Base-by-base conservation (phyloP, 2,329 filamentous ascomycete species). In the Davidsoniella neocaledoniae region DNA sequence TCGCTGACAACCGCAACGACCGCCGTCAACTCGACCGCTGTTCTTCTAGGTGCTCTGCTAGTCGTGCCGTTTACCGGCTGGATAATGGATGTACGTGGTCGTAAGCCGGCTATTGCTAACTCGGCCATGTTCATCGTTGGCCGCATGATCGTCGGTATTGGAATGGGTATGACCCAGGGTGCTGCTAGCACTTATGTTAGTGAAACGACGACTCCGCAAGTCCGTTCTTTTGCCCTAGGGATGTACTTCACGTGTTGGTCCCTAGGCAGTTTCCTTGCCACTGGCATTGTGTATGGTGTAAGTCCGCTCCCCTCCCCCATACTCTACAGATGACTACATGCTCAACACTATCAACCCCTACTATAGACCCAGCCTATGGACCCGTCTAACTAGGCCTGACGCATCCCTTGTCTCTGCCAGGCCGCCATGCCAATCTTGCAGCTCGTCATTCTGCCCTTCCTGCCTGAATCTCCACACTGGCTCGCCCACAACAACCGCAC, bases 21-120 rank as follows among this genome's bases (percentile, higher is more conserved):
- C 0, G 72, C 69, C 3, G 63, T 78, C 14, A 75, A 76, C 55
- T 77, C 72, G 4, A 68, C 72, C 0, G 69, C 70, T 1, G 66
- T 71, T n/a, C 76, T 68, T 56, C 71, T 77, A 45, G 72, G 72
- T 10, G 65, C 65, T 23, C 61, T 65, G 26, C 40, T 74, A 2
- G 68, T 66, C n/a, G 63, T 64, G 1, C 54, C 72, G 4, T 53
- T 67, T 33, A 63, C 64, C 1, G 70, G 66, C 9, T 52, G 64
- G 8, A 57, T 66, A 23, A 60, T 66, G 1, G 70, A 72, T 56
- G 56, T 56, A 25, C 58, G 66, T 0, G 69, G 68, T 4, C 66
- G 70, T 9, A 63, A 66, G 14, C 64, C 63, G 6, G 62, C 67
- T 3, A 65, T 72, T 9, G 63, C 71, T 42, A 73, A 67, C 56